These are phyloP conservation scores for Dryas drummondii DNA, from an alignment of 306 rosid species.

Conservation along the genomic window DNA sequence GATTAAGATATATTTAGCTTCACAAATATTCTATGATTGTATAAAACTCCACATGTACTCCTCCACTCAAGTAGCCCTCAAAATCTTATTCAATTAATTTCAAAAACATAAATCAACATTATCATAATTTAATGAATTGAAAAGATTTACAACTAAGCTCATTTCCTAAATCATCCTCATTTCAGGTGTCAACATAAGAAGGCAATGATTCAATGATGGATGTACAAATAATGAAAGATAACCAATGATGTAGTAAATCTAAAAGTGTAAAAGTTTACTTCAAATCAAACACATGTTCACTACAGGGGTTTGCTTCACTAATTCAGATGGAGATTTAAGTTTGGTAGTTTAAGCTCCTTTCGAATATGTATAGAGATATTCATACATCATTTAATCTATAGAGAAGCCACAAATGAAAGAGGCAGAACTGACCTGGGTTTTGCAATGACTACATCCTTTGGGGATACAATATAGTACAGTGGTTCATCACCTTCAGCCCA, in stretches of 20 bases:
- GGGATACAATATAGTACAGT: slow-evolving; percentile 89
- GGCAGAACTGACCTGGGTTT: slow-evolving; percentile 76
- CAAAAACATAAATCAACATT: neutral
- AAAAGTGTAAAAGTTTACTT: neutral
- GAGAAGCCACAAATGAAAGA: slow-evolving; percentile 9
- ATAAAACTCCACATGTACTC: neutral
- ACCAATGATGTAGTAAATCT: neutral
- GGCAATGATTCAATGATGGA: neutral
- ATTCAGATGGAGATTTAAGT: neutral
- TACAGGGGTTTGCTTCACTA: neutral
- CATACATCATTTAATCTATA: slow-evolving; percentile 10
- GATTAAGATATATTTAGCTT: neutral
- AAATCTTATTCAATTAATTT: neutral
- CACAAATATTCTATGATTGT: neutral
- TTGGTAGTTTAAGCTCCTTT: too few species aligned
- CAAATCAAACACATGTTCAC: neutral
- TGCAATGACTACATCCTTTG: slow-evolving; percentile 94
- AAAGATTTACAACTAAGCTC: slow-evolving; percentile 5
- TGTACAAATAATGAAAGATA: neutral
- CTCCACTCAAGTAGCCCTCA: neutral
- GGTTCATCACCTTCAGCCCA: slow-evolving; percentile 99
- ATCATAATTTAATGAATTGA: neutral
- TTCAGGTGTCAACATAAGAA: neutral
- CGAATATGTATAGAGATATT: neutral
- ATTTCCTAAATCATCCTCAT: neutral